Conservation (phyloP, 179 eudicot species). For the Silene coronaria region DNA sequence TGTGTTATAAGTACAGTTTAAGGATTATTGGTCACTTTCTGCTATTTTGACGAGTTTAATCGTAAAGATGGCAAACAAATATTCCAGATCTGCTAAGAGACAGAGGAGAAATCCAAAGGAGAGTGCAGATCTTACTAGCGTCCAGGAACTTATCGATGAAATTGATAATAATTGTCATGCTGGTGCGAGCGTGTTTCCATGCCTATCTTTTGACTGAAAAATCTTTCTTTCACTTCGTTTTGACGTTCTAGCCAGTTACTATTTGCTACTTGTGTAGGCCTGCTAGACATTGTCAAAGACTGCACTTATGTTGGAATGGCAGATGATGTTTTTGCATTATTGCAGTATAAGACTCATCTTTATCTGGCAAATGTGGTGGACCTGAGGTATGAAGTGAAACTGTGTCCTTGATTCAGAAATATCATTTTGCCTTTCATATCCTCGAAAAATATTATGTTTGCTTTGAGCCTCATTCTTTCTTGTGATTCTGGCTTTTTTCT, state of each 20-base stretch:
- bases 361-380: slow-evolving; percentile 89
- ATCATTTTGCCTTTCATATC: neutral
- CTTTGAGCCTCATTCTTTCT: neutral
- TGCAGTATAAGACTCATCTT: slow-evolving; percentile 81
- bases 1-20: neutral
- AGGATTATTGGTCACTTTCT: slow-evolving; percentile 5
- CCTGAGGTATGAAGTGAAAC: slow-evolving; percentile 50
- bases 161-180: slow-evolving; percentile 61
- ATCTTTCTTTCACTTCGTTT: slow-evolving; percentile 12
- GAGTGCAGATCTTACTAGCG: slow-evolving; percentile 88
- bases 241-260: neutral
- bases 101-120: slow-evolving; percentile 90
- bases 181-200: slow-evolving; percentile 37
- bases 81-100: slow-evolving; percentile 63
- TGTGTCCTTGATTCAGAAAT: slow-evolving; percentile 8
- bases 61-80: neutral
- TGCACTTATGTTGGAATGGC: slow-evolving; percentile 97
- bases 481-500: neutral
- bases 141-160: slow-evolving; percentile 74
- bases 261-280: slow-evolving; percentile 36
- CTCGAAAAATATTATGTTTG: neutral
- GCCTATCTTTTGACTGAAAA: slow-evolving; percentile 2
- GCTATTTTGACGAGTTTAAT: neutral
- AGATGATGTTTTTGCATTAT: slow-evolving; percentile 79
- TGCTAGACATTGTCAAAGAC: slow-evolving; percentile 75